Conservation (phyloP, 371 early-diverging fungal species). For the Apophysomyces ossiformis region DNA sequence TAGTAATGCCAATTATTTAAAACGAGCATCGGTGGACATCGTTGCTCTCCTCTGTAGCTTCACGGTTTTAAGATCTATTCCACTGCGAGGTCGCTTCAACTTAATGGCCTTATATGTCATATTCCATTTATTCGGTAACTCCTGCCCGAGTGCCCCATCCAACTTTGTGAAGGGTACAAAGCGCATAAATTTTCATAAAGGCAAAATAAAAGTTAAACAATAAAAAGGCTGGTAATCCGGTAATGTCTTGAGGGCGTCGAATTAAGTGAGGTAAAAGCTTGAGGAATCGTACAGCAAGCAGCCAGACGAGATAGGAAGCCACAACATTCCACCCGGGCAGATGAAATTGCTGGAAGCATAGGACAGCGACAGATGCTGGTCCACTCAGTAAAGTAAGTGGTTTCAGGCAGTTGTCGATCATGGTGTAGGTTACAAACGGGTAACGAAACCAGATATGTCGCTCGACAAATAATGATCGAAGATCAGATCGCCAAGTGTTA, state of each 20-base stretch:
- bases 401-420: constrained; percentile 79
- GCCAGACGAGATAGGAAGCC: constrained; percentile 68
- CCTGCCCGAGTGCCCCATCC: constrained; percentile 73
- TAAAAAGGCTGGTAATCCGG: constrained; percentile 69
- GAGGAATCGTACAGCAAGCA: constrained; percentile 69
- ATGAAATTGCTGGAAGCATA: constrained; percentile 35
- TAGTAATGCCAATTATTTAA: too few relatives aligned
- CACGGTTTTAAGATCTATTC: too few relatives aligned
- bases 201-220: constrained; percentile 77
- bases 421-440: constrained; percentile 77
- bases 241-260: constrained; percentile 67
- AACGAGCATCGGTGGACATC: too few relatives aligned
- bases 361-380: constrained; percentile 61
- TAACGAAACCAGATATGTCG: constrained; percentile 68
- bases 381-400: constrained; percentile 76
- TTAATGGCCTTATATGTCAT: neutral
- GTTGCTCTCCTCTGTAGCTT: too few relatives aligned
- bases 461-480: constrained; percentile 68
- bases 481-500: constrained; percentile 80
- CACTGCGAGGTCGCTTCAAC: too few relatives aligned
- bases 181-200: constrained; percentile 72
- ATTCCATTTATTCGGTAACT: neutral
- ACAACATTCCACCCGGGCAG: constrained; percentile 64
- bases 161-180: constrained; percentile 72
- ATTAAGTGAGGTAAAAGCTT: constrained; percentile 74